These are phyloP conservation scores for Citrus glauca DNA, from an alignment of 345 rosid species.

Conservation along the genomic window DNA sequence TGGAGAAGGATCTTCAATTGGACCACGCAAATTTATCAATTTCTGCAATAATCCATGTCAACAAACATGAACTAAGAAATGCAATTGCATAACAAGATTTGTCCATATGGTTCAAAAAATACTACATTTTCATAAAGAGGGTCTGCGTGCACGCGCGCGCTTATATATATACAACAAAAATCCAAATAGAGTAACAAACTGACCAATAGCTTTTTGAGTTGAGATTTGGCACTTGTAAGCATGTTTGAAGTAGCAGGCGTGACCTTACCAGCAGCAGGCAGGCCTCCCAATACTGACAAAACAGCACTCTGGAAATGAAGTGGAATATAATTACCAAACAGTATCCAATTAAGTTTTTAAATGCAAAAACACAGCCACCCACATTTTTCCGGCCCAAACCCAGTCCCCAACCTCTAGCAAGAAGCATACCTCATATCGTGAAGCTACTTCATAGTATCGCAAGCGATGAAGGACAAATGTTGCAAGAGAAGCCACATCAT, in stretches of 20 bases:
- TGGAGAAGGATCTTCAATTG: slow-evolving; percentile 88
- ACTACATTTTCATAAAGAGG: slow-evolving; percentile 1
- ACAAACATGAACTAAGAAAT: slow-evolving; percentile 24
- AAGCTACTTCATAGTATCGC: slow-evolving; percentile 81
- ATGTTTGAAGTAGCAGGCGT: slow-evolving; percentile 32
- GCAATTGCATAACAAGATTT: slow-evolving; percentile 14
- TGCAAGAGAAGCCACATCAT: slow-evolving; percentile 81
- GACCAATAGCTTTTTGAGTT: slow-evolving; percentile 82
- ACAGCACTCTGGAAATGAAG: slow-evolving; percentile 60
- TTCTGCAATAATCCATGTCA: slow-evolving; percentile 57
- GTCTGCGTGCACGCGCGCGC: not conserved
- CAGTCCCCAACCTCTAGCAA: not conserved
- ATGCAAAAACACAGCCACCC: slow-evolving; percentile 4
- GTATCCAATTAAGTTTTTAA: not conserved
- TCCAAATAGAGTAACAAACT: slow-evolving; percentile 24
- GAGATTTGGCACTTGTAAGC: slow-evolving; percentile 62
- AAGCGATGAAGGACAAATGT: slow-evolving; percentile 79
- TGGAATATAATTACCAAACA: slow-evolving; percentile 19
- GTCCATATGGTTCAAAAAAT: slow-evolving; percentile 8
- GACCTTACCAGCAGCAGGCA: slow-evolving; percentile 37
- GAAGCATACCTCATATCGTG: slow-evolving; percentile 81
- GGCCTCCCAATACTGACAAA: slow-evolving; percentile 56
- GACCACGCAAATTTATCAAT: slow-evolving; percentile 62
- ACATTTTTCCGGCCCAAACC: not conserved
- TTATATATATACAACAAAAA: not conserved